These are phyloP conservation scores for Coemansia sp. DNA, from an alignment of 192 early-diverging fungal species.

Conservation along the genomic window DNA sequence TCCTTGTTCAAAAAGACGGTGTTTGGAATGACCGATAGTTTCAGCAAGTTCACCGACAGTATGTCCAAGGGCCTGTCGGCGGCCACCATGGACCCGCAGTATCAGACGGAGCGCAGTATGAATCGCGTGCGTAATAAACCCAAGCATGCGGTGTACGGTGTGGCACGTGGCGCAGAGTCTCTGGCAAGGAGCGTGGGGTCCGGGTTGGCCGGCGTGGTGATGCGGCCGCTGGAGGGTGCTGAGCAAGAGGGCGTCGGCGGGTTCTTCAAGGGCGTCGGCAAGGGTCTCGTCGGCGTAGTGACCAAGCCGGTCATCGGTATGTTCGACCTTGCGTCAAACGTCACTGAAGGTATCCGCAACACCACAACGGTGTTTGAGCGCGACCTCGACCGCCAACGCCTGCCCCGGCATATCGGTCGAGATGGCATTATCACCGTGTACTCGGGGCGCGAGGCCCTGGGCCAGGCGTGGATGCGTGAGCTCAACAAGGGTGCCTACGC, in stretches of 20 bases:
- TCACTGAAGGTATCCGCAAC: conserved; percentile 90
- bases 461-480: conserved; percentile 82
- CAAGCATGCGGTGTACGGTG: conserved; percentile 83
- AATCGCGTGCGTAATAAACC: conserved; percentile 81
- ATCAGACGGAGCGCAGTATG: conserved; percentile 81
- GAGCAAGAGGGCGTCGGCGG: conserved; percentile 87
- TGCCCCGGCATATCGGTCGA: conserved; percentile 80
- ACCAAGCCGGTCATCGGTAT: conserved; percentile 96
- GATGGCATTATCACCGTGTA: conserved; percentile 82
- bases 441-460: conserved; percentile 73
- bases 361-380: conserved; percentile 88
- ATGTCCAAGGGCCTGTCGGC: conserved; percentile 95
- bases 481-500: conserved; percentile 75
- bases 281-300: conserved; percentile 88
- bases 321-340: conserved; percentile 91
- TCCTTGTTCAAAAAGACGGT: conserved; percentile 86
- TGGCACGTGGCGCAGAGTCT: conserved; percentile 83
- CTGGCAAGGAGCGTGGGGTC: conserved; percentile 79
- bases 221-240: conserved; percentile 84
- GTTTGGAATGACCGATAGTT: conserved; percentile 91
- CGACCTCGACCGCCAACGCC: conserved; percentile 78
- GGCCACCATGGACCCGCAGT: conserved; percentile 90
- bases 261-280: conserved; percentile 93
- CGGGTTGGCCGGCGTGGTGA: conserved; percentile 85
- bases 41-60: conserved; percentile 94